Evolutionary conservation across 2,329 filamentous ascomycete species (phyloP), one percentile per base, ranked within the genome.

Genomic region (Aspergillus neotritici): DNA sequence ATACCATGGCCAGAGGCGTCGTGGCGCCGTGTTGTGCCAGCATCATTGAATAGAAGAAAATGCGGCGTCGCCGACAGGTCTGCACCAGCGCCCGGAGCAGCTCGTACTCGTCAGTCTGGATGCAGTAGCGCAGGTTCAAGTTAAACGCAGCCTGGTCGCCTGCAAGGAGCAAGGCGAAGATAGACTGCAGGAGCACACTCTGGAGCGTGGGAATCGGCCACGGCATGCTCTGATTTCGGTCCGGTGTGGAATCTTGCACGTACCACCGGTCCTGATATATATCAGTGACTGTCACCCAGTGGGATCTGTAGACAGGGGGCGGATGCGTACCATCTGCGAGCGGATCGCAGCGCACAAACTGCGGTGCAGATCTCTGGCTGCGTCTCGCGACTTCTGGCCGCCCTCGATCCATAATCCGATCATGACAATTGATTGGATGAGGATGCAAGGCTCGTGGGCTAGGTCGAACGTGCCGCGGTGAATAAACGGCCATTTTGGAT

Each of bases 121-220:
- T 28, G 35, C 32, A 43, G 41, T n/a, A 46, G 3, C 41, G 43
- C 12, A 46, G n/a, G 25, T 40, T 46, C 5, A 51, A 31, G 43
- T 53, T 41, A 2, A 41, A 16, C n/a, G 17, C 33, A 12, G 14
- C 21, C 4, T 50, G 34, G 2, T 47, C 33, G 30, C 48, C 42
- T 2, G 43, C 40, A 9, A 45, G 38, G 5, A 59, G 42, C 1
- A 56, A 29, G 9, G 57, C 43, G 17, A 61, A 53, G 10, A 62
- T 58, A 7, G 56, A 46, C 32, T 58, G 50, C 3, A 62, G 49
- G 5, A 61, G 52, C 30, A 61, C 50, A 15, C 50, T 47, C 29
- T 62, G 58, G 25, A 55, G 60, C n/a, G 57, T 57, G 25, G 57
- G 47, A 17, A 61, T 55, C 30, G 57, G 57, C 54, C 55, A 60